phyloP scores from a whole-genome alignment of 306 rosid genomes.

The Acacia melanoxylon region DNA sequence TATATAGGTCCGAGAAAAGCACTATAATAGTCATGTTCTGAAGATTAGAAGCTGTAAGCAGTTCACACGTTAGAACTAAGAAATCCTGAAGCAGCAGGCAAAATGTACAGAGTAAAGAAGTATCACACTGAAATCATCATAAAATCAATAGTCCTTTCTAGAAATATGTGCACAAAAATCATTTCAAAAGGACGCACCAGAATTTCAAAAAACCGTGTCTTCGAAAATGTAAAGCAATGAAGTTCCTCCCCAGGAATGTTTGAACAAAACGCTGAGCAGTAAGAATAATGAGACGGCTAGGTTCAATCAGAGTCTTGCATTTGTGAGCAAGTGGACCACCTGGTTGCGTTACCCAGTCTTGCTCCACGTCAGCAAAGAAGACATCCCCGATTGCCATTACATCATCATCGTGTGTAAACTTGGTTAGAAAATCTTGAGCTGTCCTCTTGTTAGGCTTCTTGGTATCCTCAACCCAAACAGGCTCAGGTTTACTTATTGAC shows the following conservation, averaged over 20 bases:
- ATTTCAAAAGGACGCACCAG: slow-evolving; percentile 55
- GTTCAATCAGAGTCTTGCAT: slow-evolving; percentile 86
- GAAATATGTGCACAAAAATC: neutral
- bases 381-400: slow-evolving; percentile 94
- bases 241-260: slow-evolving; percentile 87
- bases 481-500: slow-evolving; percentile 59
- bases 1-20: neutral
- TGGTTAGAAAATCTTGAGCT: slow-evolving; percentile 63
- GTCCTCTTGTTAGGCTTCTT: slow-evolving; percentile 66
- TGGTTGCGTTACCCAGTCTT: slow-evolving; percentile 87
- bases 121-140: slow-evolving; percentile 16
- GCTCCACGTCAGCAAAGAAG: slow-evolving; percentile 79
- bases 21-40: neutral
- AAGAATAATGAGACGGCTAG: slow-evolving; percentile 68
- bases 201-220: slow-evolving; percentile 94
- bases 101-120: neutral
- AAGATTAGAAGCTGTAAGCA: slow-evolving; percentile 18
- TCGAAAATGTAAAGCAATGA: slow-evolving; percentile 83
- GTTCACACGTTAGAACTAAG: slow-evolving; percentile 11
- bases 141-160: slow-evolving; percentile 9
- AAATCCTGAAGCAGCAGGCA: slow-evolving; percentile 20
- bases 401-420: slow-evolving; percentile 66
- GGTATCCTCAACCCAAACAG: slow-evolving; percentile 77
- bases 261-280: slow-evolving; percentile 98
- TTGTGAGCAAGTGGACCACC: slow-evolving; percentile 91